These are phyloP conservation scores for Pulveroboletus sp. DNA, from an alignment of 768 basidiomycete species.

Conservation along the genomic window DNA sequence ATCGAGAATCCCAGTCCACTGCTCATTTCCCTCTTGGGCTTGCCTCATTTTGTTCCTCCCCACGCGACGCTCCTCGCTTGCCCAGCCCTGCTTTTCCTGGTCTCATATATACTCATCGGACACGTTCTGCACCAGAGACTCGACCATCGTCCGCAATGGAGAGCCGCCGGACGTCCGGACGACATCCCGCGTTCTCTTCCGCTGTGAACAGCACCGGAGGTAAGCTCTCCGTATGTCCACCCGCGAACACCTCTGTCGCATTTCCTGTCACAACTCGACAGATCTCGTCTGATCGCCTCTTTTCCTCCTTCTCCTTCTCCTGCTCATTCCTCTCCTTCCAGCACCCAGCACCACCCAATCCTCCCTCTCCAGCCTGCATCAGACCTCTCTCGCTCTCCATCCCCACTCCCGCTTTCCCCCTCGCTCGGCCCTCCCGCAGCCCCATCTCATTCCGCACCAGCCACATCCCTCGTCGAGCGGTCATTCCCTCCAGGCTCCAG, in stretches of 20 bases:
- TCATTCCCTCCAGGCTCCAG: not conserved
- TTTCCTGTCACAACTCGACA: slow-evolving; percentile 6
- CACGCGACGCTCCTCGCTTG: too few relatives aligned
- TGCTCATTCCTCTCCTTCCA: slow-evolving; percentile 7
- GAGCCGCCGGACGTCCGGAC: slow-evolving; percentile 16
- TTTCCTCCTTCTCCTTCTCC: not conserved
- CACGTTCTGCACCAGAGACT: not conserved
- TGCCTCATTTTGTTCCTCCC: not conserved
- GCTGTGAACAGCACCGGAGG: slow-evolving; percentile 21
- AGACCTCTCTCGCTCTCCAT: not conserved
- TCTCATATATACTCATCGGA: slow-evolving; percentile 4
- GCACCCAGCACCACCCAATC: slow-evolving; percentile 5
- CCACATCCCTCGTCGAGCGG: not conserved
- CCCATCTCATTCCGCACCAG: not conserved
- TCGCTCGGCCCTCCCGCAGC: not conserved
- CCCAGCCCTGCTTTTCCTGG: not conserved
- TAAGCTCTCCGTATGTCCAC: slow-evolving; percentile 17
- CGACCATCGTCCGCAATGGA: slow-evolving; percentile 20
- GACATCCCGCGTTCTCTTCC: slow-evolving; percentile 12
- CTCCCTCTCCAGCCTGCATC: not conserved
- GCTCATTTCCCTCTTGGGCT: slow-evolving; percentile 3
- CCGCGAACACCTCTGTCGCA: slow-evolving; percentile 7
- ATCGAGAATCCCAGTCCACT: slow-evolving; percentile 9
- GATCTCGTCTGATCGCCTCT: slow-evolving; percentile 15
- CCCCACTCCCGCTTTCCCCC: not conserved